Percentiles rank a stretch among this genome's conserved stretches.
Conservation (phyloP, 768 basidiomycete genomes). For the Glaciozyma martinii region DNA sequence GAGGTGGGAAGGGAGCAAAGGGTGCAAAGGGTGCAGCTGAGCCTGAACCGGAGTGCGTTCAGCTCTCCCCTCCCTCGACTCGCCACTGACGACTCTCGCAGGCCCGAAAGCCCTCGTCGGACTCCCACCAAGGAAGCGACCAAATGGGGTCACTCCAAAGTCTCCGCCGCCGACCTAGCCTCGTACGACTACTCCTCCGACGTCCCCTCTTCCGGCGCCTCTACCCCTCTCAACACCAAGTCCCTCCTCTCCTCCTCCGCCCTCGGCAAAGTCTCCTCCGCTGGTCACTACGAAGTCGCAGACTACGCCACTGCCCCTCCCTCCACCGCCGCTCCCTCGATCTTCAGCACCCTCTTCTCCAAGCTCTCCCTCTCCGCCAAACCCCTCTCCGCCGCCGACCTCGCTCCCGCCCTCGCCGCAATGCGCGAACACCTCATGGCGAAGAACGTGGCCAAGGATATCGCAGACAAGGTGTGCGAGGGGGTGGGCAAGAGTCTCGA, state of each 20-base stretch:
- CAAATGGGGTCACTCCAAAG: conserved; percentile 81
- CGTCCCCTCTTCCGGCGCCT: conserved; percentile 38
- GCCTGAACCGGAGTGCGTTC: conserved; percentile 2
- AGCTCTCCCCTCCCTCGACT: background rate
- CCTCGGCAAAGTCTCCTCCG: conserved; percentile 62
- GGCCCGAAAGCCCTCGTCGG: conserved; percentile 35
- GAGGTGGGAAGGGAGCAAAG: conserved; percentile 35
- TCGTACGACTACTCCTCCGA: conserved; percentile 77
- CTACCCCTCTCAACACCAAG: conserved; percentile 23
- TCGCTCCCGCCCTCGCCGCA: conserved; percentile 75
- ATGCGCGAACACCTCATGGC: conserved; percentile 99
- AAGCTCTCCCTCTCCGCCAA: conserved; percentile 46
- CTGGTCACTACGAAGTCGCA: conserved; percentile 57
- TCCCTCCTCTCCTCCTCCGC: conserved; percentile 43
- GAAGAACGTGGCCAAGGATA: conserved; percentile 96
- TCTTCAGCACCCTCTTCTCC: conserved; percentile 30
- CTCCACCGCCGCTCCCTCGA: conserved; percentile 8
- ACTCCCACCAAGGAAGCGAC: conserved; percentile 59
- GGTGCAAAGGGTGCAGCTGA: conserved; percentile 5
- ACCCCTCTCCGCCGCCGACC: conserved; percentile 66
- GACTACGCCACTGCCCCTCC: conserved; percentile 53
- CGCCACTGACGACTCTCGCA: background rate
- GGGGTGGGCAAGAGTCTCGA: conserved; percentile 81
- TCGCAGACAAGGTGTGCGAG: conserved; percentile 88
- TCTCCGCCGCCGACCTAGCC: conserved; percentile 81